These are phyloP conservation scores for Eucommia ulmoides DNA, from an alignment of 257 asterid genomes.

Conservation along the genomic window DNA sequence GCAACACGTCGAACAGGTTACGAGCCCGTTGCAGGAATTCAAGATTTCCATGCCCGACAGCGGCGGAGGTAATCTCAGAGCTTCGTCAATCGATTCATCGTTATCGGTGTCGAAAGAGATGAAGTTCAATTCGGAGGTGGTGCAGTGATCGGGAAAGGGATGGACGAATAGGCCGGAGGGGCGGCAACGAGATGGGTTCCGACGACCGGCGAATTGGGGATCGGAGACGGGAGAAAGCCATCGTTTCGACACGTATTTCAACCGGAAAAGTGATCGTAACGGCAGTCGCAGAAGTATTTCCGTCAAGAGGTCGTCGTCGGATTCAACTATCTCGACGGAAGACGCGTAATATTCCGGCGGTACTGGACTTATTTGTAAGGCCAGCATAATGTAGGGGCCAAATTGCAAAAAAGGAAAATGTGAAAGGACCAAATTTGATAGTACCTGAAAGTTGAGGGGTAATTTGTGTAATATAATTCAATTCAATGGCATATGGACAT, in stretches of 20 bases:
- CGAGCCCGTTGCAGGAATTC: slow-evolving; percentile 32
- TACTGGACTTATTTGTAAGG: too few species aligned
- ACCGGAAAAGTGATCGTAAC: slow-evolving; percentile 16
- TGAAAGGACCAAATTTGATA: too few species aligned
- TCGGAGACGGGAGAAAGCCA: slow-evolving; percentile 23
- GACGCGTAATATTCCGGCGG: too few species aligned
- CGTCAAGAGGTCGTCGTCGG: slow-evolving; percentile 20
- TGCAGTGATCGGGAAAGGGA: background rate
- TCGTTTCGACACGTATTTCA: slow-evolving; percentile 24
- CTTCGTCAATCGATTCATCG: too few species aligned
- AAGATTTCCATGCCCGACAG: slow-evolving; percentile 6
- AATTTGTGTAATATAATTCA: too few species aligned
- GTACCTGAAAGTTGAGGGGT: too few species aligned
- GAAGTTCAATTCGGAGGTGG: too few species aligned
- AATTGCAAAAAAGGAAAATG: too few species aligned
- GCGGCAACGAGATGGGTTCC: slow-evolving; percentile 6
- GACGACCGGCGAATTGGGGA: slow-evolving; percentile 12
- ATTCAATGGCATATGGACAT: too few species aligned
- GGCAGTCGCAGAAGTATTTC: slow-evolving; percentile 23
- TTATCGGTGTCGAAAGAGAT: too few species aligned
- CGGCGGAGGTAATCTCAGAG: background rate
- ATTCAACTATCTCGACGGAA: slow-evolving; percentile 10
- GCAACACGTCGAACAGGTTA: slow-evolving; percentile 9
- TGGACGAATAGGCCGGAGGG: background rate
- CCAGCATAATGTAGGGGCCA: too few species aligned